These are phyloP conservation scores for Gomphus bonarii DNA, from an alignment of 1,284 basidiomycete species.

Conservation along the genomic window DNA sequence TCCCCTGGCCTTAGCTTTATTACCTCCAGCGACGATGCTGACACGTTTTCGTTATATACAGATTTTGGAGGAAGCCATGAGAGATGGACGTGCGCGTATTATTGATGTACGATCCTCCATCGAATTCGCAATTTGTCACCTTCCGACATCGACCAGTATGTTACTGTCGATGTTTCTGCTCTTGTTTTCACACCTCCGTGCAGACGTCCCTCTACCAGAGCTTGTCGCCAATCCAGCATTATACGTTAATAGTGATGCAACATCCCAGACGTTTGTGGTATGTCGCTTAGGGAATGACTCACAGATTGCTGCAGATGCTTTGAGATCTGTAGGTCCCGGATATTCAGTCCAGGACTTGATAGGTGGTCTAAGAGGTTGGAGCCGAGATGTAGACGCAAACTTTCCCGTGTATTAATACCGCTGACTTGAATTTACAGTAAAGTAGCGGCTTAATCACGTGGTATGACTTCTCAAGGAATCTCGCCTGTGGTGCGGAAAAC, in stretches of 20 bases:
- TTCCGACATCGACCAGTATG: slow-evolving; percentile 72
- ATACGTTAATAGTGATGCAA: slow-evolving; percentile 23
- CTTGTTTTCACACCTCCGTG: neutral
- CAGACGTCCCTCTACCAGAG: slow-evolving; percentile 60
- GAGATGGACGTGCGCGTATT: slow-evolving; percentile 29
- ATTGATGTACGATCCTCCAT: slow-evolving; percentile 78
- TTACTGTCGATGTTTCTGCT: slow-evolving; percentile 11
- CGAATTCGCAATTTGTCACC: slow-evolving; percentile 82
- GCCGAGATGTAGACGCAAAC: slow-evolving; percentile 51
- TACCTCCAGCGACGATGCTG: neutral
- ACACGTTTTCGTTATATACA: slow-evolving; percentile 14
- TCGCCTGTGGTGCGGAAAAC: too few species aligned
- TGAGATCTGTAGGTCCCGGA: slow-evolving; percentile 30
- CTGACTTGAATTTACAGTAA: too few species aligned
- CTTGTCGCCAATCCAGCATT: slow-evolving; percentile 47
- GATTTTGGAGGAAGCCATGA: slow-evolving; percentile 35
- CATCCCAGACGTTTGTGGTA: slow-evolving; percentile 42
- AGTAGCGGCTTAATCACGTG: too few species aligned
- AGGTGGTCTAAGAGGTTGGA: slow-evolving; percentile 75
- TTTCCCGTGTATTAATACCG: slow-evolving; percentile 69
- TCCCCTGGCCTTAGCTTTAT: slow-evolving; percentile 4
- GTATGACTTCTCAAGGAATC: too few species aligned
- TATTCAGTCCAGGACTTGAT: slow-evolving; percentile 54
- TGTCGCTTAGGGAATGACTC: slow-evolving; percentile 94
- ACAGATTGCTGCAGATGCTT: slow-evolving; percentile 67